phyloP scores from a whole-genome alignment of 345 rosid species.

The Dipteronia dyeriana region DNA sequence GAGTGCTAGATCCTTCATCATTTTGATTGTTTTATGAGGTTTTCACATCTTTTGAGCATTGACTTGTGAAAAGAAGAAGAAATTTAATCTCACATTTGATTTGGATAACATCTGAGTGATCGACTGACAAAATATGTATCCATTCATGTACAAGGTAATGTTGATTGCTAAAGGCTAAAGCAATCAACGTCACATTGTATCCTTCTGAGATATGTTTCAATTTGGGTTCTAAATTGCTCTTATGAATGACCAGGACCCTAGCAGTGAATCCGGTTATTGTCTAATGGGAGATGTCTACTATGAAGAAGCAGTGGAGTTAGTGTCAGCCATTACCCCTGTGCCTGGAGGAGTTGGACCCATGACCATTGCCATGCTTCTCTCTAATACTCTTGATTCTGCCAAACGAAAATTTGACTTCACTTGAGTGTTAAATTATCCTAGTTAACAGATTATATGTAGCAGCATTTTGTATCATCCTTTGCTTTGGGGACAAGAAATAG shows the following conservation, averaged over 20 bases:
- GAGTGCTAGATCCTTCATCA: constrained; percentile 1
- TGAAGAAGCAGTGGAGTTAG: constrained; percentile 77
- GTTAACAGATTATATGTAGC: background rate
- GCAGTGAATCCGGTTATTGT: constrained; percentile 70
- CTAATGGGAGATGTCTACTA: constrained; percentile 83
- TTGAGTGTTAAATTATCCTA: constrained; percentile 6
- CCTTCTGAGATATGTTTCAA: background rate
- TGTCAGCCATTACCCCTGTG: constrained; percentile 81
- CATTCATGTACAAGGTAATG: background rate
- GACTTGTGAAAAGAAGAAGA: background rate
- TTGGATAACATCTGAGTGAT: background rate
- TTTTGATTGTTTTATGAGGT: background rate
- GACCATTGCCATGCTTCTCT: constrained; percentile 92
- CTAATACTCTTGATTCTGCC: constrained; percentile 80
- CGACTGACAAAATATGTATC: background rate
- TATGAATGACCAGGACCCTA: constrained; percentile 58
- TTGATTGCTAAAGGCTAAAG: background rate
- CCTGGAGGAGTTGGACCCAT: constrained; percentile 95
- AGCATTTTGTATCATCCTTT: no score
- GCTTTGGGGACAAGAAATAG: no score
- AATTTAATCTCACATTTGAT: background rate
- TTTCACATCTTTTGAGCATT: background rate
- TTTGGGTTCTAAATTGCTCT: no score
- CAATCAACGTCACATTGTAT: background rate
- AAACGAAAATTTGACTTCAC: constrained; percentile 41